Evolutionary conservation across 495 filamentous ascomycete species (phyloP).

Genomic region (Penicillium cinerascens): DNA sequence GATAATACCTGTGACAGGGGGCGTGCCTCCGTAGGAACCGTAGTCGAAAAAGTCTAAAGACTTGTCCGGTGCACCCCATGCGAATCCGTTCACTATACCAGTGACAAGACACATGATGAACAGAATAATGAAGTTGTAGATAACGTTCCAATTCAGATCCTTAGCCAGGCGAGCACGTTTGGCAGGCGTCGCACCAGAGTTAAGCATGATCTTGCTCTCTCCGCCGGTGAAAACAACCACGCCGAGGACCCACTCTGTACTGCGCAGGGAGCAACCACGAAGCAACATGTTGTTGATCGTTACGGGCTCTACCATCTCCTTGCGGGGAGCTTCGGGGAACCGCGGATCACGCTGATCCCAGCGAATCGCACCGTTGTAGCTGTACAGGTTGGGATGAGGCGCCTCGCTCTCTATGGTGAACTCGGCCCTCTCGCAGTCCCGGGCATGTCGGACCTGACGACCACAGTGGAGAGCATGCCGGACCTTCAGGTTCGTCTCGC

Average conservation of each 20-base stretch:
- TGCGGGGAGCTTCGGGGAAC: conserved; percentile 54
- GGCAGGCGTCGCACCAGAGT: conserved; percentile 92
- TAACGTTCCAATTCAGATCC: conserved; percentile 95
- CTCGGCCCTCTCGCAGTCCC: conserved; percentile 82
- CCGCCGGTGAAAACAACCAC: conserved; percentile 95
- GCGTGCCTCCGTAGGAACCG: conserved; percentile 72
- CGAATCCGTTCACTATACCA: conserved; percentile 78
- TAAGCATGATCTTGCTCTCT: conserved; percentile 99
- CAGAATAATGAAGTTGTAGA: conserved; percentile 93
- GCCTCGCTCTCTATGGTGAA: conserved; percentile 90
- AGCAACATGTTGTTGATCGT: conserved; percentile 93
- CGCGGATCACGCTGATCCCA: conserved; percentile 75
- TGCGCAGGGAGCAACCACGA: conserved; percentile 87
- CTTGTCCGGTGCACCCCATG: conserved; percentile 69
- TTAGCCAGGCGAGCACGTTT: conserved; percentile 88
- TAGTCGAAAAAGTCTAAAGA: conserved; percentile 85
- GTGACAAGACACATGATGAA: conserved; percentile 86
- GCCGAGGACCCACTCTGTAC: conserved; percentile 95
- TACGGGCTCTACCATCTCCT: conserved; percentile 86
- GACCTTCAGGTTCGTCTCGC: conserved; percentile 97
- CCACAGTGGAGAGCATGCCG: conserved; percentile 86
- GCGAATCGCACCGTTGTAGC: conserved; percentile 82
- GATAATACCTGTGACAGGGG: conserved; percentile 82
- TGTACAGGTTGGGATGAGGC: conserved; percentile 89
- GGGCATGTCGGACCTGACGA: conserved; percentile 78